Percentiles rank a stretch among this genome's conserved stretches.
These are phyloP conservation scores for Fraxinus quadrangulata DNA, from an alignment of 257 asterid genomes.

Conservation along the genomic window DNA sequence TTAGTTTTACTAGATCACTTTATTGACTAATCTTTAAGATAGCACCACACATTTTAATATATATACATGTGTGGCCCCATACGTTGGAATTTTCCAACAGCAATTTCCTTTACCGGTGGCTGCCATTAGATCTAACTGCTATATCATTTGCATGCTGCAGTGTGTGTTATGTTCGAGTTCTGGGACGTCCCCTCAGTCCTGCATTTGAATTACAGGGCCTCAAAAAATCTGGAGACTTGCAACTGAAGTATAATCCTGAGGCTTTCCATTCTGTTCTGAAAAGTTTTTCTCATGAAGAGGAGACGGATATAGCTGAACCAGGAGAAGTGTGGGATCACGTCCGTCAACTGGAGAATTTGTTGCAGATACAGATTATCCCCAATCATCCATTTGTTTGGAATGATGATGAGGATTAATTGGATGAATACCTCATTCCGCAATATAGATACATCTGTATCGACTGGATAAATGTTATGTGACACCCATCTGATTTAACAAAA, in stretches of 20 bases:
- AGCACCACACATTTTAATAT: no score
- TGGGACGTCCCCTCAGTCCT: conserved; percentile 62
- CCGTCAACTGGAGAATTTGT: conserved; percentile 44
- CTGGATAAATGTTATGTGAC: background rate
- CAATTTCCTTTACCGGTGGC: conserved; percentile 5
- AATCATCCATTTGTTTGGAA: conserved; percentile 29
- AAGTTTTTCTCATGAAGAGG: conserved; percentile 27
- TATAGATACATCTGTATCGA: background rate
- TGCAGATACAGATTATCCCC: conserved; percentile 36
- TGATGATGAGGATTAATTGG: conserved; percentile 23
- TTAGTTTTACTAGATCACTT: no score
- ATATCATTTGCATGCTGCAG: conserved; percentile 38
- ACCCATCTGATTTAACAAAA: background rate
- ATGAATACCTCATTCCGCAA: conserved; percentile 24
- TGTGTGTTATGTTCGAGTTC: conserved; percentile 58
- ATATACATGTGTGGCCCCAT: no score
- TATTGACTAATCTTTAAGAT: no score
- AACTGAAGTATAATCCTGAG: conserved; percentile 43
- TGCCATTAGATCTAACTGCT: background rate
- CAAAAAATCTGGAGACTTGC: conserved; percentile 44
- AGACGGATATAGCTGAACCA: conserved; percentile 27
- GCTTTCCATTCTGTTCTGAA: conserved; percentile 36
- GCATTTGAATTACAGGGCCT: conserved; percentile 51
- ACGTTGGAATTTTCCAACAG: no score
- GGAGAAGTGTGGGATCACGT: conserved; percentile 45